Evolutionary conservation across 2,329 filamentous ascomycete species (phyloP), one percentile per base, ranked within the genome.

Genomic region (Trichoderma atrobrunneum): DNA sequence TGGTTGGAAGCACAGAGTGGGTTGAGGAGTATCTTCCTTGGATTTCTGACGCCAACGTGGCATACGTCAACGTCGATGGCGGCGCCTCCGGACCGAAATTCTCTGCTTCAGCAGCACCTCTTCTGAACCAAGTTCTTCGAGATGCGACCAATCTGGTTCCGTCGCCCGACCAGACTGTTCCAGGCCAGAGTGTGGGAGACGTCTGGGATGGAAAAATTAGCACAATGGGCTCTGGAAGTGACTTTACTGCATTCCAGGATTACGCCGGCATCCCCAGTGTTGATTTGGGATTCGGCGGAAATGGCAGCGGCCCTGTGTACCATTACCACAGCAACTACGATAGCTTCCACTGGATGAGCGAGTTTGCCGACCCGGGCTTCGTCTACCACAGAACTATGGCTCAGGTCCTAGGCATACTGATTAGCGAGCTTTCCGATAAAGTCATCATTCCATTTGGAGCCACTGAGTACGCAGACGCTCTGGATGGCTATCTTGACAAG

Each of bases 241-340:
- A 93, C 77, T 93, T 91, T 75, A 93, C 91, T 5, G 91, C 91
- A 26, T 93, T 93, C 83, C 90, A 93, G 77, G 91, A 93, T 79
- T 90, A 87, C 76, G 90, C 89, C 1, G 92, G 91, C 59, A 84
- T 93, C 54, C 86, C 91, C 8, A 89, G 86, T 74, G 79, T 92
- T 16, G 89, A 93, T 77, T 85, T 93, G 65, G 86, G 87, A 30
- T 93, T 92, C 77, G 80, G 79, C 18, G 78, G 76, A 8, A 81
- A 81, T 28, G 72, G 76, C 0, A 78, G 81, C 2, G 85, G 86
- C 57, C 83, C 90, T 0, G 85, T 93, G 3, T 93, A 94, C 78
- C 92, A 93, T 77, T 97, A 97, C 81, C 94, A 97, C 83, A 91
- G 91, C 80, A 97, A 97, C 84, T 97, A 97, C 81, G 94, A 97